A percentile compares a stretch with the other conserved stretches of the same genome.
Evolutionary conservation across 1,139 yeast species (phyloP).

Genomic region (Pichia inconspicua): DNA sequence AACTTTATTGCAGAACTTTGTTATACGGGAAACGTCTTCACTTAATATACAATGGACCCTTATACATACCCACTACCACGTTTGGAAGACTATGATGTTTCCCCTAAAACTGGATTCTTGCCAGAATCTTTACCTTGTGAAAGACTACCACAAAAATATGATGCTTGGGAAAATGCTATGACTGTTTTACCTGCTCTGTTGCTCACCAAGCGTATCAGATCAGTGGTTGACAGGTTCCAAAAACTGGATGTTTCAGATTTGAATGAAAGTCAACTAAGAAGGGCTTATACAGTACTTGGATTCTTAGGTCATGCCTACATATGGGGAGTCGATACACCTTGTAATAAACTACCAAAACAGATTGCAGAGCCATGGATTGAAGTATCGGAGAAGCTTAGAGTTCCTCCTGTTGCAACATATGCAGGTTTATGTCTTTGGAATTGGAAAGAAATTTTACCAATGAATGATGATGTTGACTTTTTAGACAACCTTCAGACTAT

Average conservation of each 20-base stretch:
- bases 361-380: constrained; percentile 63
- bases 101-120: constrained; percentile 65
- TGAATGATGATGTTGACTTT: constrained; percentile 37
- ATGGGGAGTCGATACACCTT: constrained; percentile 65
- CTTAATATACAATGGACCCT: constrained; percentile 8
- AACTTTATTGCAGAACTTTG: background rate
- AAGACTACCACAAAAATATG: constrained; percentile 50
- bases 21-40: background rate
- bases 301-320: constrained; percentile 83
- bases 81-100: constrained; percentile 61
- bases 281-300: constrained; percentile 74
- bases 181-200: constrained; percentile 64
- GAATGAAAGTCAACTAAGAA: constrained; percentile 46
- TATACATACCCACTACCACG: constrained; percentile 32
- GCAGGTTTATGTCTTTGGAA: constrained; percentile 89
- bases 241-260: constrained; percentile 41
- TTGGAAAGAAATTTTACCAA: constrained; percentile 56
- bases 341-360: constrained; percentile 58
- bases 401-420: constrained; percentile 85
- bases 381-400: constrained; percentile 50
- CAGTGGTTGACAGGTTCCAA: constrained; percentile 54
- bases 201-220: constrained; percentile 54
- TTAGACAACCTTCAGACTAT: constrained; percentile 65
- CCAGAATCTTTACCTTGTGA: constrained; percentile 62
- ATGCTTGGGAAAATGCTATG: constrained; percentile 72